Base-by-base conservation (phyloP, 2,329 filamentous ascomycete species). In the Pseudogymnoascus sp. region DNA sequence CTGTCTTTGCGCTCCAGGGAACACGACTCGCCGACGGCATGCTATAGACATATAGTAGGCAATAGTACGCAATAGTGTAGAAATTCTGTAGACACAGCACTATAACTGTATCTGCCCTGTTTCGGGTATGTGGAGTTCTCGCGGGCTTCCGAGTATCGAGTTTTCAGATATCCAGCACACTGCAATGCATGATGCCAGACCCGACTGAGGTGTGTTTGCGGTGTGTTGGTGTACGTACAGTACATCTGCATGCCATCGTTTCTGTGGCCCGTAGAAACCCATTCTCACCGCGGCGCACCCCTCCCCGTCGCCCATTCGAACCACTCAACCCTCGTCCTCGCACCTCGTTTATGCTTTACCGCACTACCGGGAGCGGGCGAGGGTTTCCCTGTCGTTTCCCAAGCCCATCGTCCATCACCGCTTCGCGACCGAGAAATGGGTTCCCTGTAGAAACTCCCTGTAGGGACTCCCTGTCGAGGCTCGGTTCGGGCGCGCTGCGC, bases 1-100 rank as follows among this genome's bases (percentile, higher is more conserved):
- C 44, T 50, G 44, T 50, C 44, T 29, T 29, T 50, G 44, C 44
- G 44, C 44, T 50, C 44, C 44, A 50, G 44, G 44, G 44, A 50
- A 50, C 44, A 50, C 44, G 44, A 50, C 44, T 50, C 23, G 44
- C 44, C 23, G 23, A 50, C 23, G 15, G 23, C 44, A 50, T 50
- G 44, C 23, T 50, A 29, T 50, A 50, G 23, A 29, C 44, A 50
- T 15, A 50, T 50, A 29, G 44, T 29, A 50, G 44, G 44, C 38
- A 42, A 21, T 42, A 42, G 38, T 42, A 42, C n/a, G 38, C 44
- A 50, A 50, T 50, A 50, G 15, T 29, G 23, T 29, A 29, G 23
- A 50, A 7, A 29, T 29, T 23, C 44, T 50, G 15, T n/a, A 26
- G 44, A 50, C 15, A 50, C 7, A 46, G 21, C 3, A 29, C 44